phyloP scores from a whole-genome alignment of 768 basidiomycete species.

The Agaricus sinodeliciosus region DNA sequence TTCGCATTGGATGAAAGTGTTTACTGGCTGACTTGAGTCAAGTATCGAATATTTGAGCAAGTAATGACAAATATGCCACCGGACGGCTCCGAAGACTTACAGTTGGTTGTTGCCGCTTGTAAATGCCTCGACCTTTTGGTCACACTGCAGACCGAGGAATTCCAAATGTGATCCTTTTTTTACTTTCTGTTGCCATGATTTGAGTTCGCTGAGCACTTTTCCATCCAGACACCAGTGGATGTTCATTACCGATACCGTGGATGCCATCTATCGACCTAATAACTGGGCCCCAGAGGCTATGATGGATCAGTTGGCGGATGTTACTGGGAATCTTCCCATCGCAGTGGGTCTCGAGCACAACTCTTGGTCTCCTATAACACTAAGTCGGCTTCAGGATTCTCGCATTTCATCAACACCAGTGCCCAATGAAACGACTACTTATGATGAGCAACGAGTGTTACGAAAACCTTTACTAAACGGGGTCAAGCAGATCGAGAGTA shows the following conservation, averaged over 20 bases:
- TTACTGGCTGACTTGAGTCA: neutral
- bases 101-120: constrained; percentile 79
- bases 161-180: constrained; percentile 70
- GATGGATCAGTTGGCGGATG: constrained; percentile 86
- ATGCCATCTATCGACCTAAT: constrained; percentile 85
- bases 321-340: constrained; percentile 62
- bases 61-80: constrained; percentile 61
- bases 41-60: constrained; percentile 91
- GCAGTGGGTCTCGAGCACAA: constrained; percentile 20
- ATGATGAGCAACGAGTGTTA: constrained; percentile 38
- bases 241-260: constrained; percentile 95
- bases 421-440: constrained; percentile 22
- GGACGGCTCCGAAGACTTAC: constrained; percentile 82
- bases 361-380: neutral
- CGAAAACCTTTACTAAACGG: constrained; percentile 69
- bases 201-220: constrained; percentile 6
- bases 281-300: constrained; percentile 80
- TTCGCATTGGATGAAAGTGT: constrained; percentile 1
- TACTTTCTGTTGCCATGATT: neutral
- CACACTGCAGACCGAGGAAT: constrained; percentile 92
- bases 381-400: constrained; percentile 20
- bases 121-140: constrained; percentile 94
- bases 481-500: constrained; percentile 72
- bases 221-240: constrained; percentile 90
- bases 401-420: constrained; percentile 16